Evolutionary conservation across 192 early-diverging fungal species (phyloP).

Genomic region (Mortierella claussenii): DNA sequence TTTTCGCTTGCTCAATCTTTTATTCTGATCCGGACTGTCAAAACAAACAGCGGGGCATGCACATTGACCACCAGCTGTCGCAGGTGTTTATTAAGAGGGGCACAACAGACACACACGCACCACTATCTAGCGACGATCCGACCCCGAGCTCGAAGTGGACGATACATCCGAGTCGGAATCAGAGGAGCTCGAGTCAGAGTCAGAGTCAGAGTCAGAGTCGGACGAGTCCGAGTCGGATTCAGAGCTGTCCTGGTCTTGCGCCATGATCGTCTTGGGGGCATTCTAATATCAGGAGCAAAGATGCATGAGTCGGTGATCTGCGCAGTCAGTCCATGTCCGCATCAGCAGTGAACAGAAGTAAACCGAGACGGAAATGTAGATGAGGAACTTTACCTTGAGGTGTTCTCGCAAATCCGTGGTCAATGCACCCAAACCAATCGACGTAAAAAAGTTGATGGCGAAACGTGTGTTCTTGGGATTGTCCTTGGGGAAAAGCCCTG

Average conservation of each 20-base stretch:
- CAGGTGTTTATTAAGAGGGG: no score
- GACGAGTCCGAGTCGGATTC: constrained; percentile 50
- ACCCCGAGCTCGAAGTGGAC: constrained; percentile 10
- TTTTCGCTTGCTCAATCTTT: no score
- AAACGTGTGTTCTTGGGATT: constrained; percentile 90
- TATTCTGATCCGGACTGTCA: no score
- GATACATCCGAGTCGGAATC: constrained; percentile 27
- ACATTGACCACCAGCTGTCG: no score
- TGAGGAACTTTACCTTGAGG: constrained; percentile 70
- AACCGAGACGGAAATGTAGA: no score
- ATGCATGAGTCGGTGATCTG: no score
- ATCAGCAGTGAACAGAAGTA: no score
- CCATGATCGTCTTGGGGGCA: constrained; percentile 76
- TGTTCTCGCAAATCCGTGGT: constrained; percentile 94
- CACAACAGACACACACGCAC: not conserved
- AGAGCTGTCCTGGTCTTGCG: constrained; percentile 61
- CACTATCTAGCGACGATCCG: not conserved
- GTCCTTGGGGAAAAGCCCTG: constrained; percentile 91
- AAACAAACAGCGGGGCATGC: no score
- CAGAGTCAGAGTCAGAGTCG: constrained; percentile 47
- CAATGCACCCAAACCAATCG: constrained; percentile 90
- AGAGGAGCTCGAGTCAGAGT: constrained; percentile 43
- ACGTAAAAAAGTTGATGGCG: constrained; percentile 98
- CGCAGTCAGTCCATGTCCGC: no score
- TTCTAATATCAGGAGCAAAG: no score